Conservation (phyloP, 176 grass and related monocot species). For the Panicum miliaceum region DNA sequence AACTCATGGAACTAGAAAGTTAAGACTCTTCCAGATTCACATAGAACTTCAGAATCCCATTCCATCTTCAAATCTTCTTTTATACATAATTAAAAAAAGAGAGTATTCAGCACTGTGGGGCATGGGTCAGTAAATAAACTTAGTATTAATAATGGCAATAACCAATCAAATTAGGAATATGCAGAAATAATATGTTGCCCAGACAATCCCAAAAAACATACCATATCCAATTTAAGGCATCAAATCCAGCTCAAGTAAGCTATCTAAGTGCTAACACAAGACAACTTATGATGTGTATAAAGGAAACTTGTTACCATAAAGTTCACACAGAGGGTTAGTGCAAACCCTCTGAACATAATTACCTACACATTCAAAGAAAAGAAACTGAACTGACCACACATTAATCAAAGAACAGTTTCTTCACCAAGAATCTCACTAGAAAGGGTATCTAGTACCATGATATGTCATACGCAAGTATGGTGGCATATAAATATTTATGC, state of each 20-base stretch:
- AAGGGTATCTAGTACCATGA: background rate
- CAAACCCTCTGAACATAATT: background rate
- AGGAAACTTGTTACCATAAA: background rate
- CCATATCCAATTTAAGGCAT: conserved; percentile 2
- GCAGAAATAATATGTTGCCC: background rate
- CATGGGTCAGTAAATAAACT: conserved; percentile 14
- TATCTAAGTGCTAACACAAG: background rate
- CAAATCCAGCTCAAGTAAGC: background rate
- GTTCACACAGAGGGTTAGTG: background rate
- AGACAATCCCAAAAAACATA: conserved; percentile 17
- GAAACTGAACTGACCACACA: background rate
- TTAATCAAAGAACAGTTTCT: conserved; percentile 31
- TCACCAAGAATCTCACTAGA: background rate
- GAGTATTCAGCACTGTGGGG: background rate
- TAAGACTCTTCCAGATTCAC: background rate
- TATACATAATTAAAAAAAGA: background rate
- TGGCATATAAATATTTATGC: conserved; percentile 1
- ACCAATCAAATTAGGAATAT: conserved; percentile 8
- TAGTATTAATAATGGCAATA: conserved; percentile 6
- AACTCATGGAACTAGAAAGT: background rate
- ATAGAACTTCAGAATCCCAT: conserved; percentile 18
- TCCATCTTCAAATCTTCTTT: background rate
- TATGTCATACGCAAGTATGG: background rate
- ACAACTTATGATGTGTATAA: background rate
- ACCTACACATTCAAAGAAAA: background rate